Evolutionary conservation across 139 green algal species (phyloP).

Genomic region (Chlorella sorokiniana): DNA sequence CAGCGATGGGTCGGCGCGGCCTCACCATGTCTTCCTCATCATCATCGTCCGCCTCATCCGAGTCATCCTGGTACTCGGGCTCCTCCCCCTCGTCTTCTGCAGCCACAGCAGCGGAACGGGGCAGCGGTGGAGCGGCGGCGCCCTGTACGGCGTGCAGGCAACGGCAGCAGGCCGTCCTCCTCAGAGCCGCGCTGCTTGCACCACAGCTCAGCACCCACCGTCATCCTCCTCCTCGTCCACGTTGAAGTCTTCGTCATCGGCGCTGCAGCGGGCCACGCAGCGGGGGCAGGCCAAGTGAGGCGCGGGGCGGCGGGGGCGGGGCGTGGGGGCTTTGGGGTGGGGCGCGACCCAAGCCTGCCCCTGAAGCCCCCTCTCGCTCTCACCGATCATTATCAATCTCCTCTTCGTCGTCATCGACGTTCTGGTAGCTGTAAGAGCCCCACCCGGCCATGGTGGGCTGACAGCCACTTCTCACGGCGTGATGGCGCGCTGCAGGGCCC

Average conservation of each 20-base stretch:
- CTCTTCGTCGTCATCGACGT: neutral
- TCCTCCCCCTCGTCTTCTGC: constrained; percentile 24
- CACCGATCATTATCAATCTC: neutral
- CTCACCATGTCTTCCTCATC: constrained; percentile 21
- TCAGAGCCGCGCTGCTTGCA: too few species aligned
- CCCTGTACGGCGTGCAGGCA: neutral
- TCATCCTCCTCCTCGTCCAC: constrained; percentile 11
- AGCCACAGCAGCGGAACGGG: neutral
- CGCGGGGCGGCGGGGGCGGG: too few species aligned
- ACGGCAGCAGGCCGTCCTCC: neutral
- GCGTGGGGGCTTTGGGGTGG: too few species aligned
- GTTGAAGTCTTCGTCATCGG: constrained; percentile 15
- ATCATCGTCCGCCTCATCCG: constrained; percentile 25
- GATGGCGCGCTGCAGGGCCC: too few species aligned
- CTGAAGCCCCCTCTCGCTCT: too few species aligned
- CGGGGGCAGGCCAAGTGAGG: too few species aligned
- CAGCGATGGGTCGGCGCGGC: neutral
- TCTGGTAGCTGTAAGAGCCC: neutral
- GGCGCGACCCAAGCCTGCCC: too few species aligned
- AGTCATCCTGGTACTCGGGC: constrained; percentile 30
- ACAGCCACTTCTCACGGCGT: too few species aligned
- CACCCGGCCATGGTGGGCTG: neutral
- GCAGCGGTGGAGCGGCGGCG: neutral
- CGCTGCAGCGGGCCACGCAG: neutral
- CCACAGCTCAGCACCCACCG: neutral